Conservation (phyloP, 371 early-diverging fungal species). For the Vittaforma corneae region DNA sequence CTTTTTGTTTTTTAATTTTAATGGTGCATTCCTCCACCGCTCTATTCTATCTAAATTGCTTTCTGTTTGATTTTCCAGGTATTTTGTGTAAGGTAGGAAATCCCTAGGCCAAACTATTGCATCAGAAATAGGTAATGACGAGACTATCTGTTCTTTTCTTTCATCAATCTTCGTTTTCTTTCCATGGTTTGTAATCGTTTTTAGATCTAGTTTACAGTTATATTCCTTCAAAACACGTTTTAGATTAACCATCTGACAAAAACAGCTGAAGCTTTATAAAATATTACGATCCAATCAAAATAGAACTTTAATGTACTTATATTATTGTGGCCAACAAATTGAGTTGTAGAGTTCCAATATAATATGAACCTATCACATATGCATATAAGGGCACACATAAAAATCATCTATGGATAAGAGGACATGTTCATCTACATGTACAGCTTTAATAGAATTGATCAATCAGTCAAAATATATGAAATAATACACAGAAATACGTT, state of each 20-base stretch:
- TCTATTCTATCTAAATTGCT: conserved; percentile 24
- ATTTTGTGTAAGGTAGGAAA: conserved; percentile 20
- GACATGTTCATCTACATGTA: no score
- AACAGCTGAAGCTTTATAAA: no score
- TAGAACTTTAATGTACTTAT: not conserved
- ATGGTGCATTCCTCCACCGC: not conserved
- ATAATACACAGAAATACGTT: no score
- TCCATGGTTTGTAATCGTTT: not conserved
- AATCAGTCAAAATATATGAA: not conserved
- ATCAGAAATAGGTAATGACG: no score
- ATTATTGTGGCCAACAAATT: not conserved
- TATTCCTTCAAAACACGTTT: no score
- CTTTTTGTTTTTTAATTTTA: conserved; percentile 3
- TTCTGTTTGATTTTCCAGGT: not conserved
- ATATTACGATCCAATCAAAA: no score
- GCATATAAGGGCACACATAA: no score
- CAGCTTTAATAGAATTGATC: not conserved
- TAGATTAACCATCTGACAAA: no score
- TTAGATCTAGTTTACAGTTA: no score
- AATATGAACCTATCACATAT: not conserved
- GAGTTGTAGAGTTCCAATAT: not conserved
- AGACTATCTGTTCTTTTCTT: not conserved
- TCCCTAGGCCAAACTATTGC: conserved; percentile 5
- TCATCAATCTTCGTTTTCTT: not conserved
- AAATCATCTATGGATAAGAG: no score